A percentile compares a stretch with the other conserved stretches of the same genome.
These are phyloP conservation scores for Aspergillus egyptiacus DNA, from an alignment of 495 filamentous ascomycete genomes.

Conservation along the genomic window DNA sequence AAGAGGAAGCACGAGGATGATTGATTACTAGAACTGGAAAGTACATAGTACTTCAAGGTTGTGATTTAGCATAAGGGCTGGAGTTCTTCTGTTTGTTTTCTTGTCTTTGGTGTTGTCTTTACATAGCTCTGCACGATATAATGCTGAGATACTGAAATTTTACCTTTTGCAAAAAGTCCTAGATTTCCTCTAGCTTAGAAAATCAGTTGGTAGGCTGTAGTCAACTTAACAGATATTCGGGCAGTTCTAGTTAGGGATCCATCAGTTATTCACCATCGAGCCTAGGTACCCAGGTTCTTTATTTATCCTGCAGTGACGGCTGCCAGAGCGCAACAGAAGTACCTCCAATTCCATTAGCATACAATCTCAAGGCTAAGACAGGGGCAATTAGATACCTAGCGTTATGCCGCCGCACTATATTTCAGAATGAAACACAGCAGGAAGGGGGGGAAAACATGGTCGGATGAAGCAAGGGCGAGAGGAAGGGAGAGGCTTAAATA, in stretches of 20 bases:
- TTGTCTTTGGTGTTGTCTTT: not conserved
- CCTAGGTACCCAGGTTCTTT: no score
- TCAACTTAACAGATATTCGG: no score
- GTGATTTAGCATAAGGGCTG: constrained; percentile 13
- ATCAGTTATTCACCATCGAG: no score
- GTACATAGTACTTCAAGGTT: constrained; percentile 8
- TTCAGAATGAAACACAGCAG: not conserved
- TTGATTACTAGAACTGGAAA: constrained; percentile 1
- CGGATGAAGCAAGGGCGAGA: not conserved
- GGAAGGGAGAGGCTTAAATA: not conserved
- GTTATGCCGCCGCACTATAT: no score
- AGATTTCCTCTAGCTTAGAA: no score
- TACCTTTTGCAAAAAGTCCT: not conserved
- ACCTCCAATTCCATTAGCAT: no score
- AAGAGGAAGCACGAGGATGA: constrained; percentile 31
- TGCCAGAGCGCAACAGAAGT: no score
- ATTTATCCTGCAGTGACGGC: no score
- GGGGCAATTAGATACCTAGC: no score
- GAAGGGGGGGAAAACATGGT: not conserved
- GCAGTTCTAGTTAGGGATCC: no score
- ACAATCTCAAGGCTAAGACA: no score
- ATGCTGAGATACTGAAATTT: not conserved
- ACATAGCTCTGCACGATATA: constrained; percentile 2
- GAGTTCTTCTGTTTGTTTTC: constrained; percentile 11
- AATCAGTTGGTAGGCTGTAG: no score